Evolutionary conservation across 116 monocot genomes (phyloP).

Genomic region (Posidonia oceanica): DNA sequence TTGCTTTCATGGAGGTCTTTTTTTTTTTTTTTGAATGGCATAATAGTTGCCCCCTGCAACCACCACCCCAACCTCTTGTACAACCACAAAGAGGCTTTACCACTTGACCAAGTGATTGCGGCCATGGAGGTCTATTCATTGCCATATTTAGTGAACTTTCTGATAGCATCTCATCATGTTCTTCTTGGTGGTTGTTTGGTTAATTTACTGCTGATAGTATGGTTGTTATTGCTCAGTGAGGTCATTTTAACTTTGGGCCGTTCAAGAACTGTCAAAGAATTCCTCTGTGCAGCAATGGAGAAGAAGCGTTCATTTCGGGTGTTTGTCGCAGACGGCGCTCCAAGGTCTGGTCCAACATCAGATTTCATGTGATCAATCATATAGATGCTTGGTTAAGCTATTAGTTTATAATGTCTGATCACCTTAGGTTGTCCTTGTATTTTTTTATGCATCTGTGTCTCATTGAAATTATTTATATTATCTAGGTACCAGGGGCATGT

Average conservation of each 20-base stretch:
- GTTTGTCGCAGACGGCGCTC: slow-evolving; percentile 98
- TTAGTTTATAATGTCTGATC: background rate
- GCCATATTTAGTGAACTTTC: background rate
- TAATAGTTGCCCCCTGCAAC: no score
- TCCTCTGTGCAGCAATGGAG: slow-evolving; percentile 92
- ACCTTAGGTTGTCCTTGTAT: background rate
- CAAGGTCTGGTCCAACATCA: slow-evolving; percentile 42
- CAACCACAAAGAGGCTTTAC: no score
- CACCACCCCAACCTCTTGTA: no score
- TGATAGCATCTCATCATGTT: background rate
- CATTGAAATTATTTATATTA: background rate
- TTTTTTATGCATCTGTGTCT: background rate
- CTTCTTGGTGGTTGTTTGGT: background rate
- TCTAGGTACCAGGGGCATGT: slow-evolving; percentile 91
- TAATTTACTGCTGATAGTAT: background rate
- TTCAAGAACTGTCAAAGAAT: slow-evolving; percentile 96
- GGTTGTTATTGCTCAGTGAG: slow-evolving; percentile 43
- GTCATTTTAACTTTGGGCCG: slow-evolving; percentile 93
- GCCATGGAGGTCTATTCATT: background rate
- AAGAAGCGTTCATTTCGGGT: slow-evolving; percentile 89
- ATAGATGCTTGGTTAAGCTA: background rate
- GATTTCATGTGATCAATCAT: background rate
- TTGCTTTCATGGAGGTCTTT: no score
- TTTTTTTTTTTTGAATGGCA: no score
- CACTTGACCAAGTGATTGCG: no score